Base-by-base conservation (phyloP, 2,329 filamentous ascomycete genomes). In the Epichloe elymi region DNA sequence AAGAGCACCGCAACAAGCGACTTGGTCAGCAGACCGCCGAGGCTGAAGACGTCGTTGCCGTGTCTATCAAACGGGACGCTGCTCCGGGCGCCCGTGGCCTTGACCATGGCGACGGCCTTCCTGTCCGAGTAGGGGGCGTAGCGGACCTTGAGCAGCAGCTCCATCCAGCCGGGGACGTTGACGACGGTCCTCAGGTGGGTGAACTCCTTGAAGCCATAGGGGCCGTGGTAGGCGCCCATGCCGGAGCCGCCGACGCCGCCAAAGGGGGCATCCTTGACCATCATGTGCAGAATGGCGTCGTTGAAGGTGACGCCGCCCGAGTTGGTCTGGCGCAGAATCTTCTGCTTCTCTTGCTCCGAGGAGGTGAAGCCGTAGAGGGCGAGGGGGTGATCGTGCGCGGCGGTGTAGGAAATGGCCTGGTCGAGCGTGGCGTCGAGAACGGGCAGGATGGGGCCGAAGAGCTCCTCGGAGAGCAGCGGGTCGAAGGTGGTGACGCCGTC, bases 261-360 rank as follows among this genome's bases (percentile, higher is more conserved):
- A 52, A 75, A 74, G 0, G 72, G 71, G 0, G 68, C 67, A 12
- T 59, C 61, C 0, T 62, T 61, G n/a, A 68, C 61, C 1, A 56
- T 59, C 23, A 65, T 63, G 44, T 74, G 72, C 5, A 70, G 55
- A 35, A 66, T 56, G 14, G 63, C 60, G 54, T 72, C 70, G 54
- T 74, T 74, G 56, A 74, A 60, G 0, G 69, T 72, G 46, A 73
- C 70, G 14, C 71, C 70, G 20, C 72, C 72, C 7, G 69, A 72
- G 19, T 58, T 63, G 37, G 64, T 64, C 47, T 57, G 49, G 47
- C 56, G 51, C 37, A 57, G 51, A 41, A 60, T 63, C 44, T 61
- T 59, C 15, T 64, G 56, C 45, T 67, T 66, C 51, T 72, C 68
- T 1, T 56, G 49, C 17, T 62, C 51, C 36, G 65, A 58, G 11